Conservation (phyloP, 1,284 basidiomycete genomes). For the Cystobasidium pallidum region DNA sequence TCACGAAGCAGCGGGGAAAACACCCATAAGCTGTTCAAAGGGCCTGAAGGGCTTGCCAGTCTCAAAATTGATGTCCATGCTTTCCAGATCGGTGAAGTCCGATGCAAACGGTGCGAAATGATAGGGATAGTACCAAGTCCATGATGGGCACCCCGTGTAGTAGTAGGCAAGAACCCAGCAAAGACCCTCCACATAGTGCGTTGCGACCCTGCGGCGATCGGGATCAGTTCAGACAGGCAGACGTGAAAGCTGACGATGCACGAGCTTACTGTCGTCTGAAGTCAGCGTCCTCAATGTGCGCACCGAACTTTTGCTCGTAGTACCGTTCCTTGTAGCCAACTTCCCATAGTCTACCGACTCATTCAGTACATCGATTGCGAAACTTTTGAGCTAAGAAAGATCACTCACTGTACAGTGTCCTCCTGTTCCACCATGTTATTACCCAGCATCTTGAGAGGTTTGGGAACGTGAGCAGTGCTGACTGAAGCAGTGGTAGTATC, state of each 20-base stretch:
- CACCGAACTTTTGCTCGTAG: slow-evolving; percentile 89
- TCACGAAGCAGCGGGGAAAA: slow-evolving; percentile 90
- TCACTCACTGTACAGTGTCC: slow-evolving; percentile 83
- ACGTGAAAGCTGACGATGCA: slow-evolving; percentile 31
- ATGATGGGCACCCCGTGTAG: slow-evolving; percentile 78
- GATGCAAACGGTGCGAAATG: slow-evolving; percentile 98
- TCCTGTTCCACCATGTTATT: slow-evolving; percentile 87
- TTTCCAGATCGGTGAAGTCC: slow-evolving; percentile 81
- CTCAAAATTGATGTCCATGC: slow-evolving; percentile 78
- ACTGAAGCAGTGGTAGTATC: slow-evolving; percentile 52
- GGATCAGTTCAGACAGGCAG: background rate
- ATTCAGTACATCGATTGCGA: background rate
- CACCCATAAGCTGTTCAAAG: slow-evolving; percentile 97
- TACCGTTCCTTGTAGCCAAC: slow-evolving; percentile 94
- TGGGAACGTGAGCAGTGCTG: slow-evolving; percentile 27
- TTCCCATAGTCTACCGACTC: slow-evolving; percentile 78
- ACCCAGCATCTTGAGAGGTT: slow-evolving; percentile 60
- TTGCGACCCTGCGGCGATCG: slow-evolving; percentile 67
- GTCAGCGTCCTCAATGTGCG: slow-evolving; percentile 70
- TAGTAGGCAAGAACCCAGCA: slow-evolving; percentile 98
- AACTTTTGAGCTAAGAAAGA: slow-evolving; percentile 22
- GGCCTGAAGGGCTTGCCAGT: slow-evolving; percentile 89
- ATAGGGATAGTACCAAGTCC: slow-evolving; percentile 99
- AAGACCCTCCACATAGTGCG: slow-evolving; percentile 87
- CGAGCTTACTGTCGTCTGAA: slow-evolving; percentile 74